A percentile compares a stretch with the other conserved stretches of the same genome.
Conservation (phyloP, 495 filamentous ascomycete species). For the Platismatia glauca region DNA sequence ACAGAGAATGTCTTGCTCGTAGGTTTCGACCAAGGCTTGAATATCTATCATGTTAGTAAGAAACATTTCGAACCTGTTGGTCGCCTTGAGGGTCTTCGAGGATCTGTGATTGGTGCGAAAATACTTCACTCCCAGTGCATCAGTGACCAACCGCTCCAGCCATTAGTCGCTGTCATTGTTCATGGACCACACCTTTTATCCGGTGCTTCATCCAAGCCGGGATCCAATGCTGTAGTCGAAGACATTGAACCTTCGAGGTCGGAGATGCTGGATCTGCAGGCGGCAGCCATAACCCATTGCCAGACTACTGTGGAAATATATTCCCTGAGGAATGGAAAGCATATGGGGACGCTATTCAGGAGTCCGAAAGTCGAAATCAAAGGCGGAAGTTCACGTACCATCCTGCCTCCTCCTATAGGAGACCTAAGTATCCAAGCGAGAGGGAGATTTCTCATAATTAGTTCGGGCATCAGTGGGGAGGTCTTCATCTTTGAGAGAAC, state of each 20-base stretch:
- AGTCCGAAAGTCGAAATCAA: constrained; percentile 28
- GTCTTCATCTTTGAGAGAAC: constrained; percentile 58
- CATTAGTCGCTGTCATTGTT: constrained; percentile 64
- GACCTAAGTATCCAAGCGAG: constrained; percentile 61
- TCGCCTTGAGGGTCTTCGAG: constrained; percentile 63
- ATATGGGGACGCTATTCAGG: constrained; percentile 60
- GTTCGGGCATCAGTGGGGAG: constrained; percentile 76
- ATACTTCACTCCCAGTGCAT: constrained; percentile 52
- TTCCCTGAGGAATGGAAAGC: constrained; percentile 59
- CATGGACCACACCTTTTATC: constrained; percentile 56
- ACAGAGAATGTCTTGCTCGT: constrained; percentile 62
- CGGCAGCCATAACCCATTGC: constrained; percentile 42
- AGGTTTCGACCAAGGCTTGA: constrained; percentile 65
- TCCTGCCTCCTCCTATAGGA: constrained; percentile 56
- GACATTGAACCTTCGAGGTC: constrained; percentile 24
- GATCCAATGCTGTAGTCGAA: constrained; percentile 14
- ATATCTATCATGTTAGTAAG: constrained; percentile 61
- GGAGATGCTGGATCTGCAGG: constrained; percentile 21
- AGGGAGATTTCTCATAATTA: constrained; percentile 57
- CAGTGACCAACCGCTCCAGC: constrained; percentile 39
- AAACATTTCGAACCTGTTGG: constrained; percentile 55
- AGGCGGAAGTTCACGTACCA: constrained; percentile 27
- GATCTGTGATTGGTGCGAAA: constrained; percentile 73
- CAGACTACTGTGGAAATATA: constrained; percentile 83
- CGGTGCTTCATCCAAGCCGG: constrained; percentile 24